Evolutionary conservation across 2,329 filamentous ascomycete species (phyloP).

Genomic region (Talaromyces rugulosus): DNA sequence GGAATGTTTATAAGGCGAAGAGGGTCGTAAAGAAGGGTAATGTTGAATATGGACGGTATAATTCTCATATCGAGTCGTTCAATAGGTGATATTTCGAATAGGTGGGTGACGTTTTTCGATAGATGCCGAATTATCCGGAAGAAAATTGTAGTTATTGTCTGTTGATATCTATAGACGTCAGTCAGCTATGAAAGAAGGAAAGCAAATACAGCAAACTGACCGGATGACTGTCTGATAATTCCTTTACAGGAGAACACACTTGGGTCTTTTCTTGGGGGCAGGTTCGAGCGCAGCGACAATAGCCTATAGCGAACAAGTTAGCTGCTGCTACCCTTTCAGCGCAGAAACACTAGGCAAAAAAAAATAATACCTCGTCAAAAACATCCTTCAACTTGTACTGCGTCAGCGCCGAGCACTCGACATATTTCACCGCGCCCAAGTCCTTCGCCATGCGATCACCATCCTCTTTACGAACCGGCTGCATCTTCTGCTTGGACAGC

Average conservation of each 20-base stretch:
- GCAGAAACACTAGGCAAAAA: neutral
- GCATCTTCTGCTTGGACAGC: slow-evolving; percentile 93
- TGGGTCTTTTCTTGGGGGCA: slow-evolving; percentile 72
- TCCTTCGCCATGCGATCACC: slow-evolving; percentile 97
- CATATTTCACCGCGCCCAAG: slow-evolving; percentile 95
- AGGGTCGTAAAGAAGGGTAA: neutral
- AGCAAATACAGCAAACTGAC: neutral
- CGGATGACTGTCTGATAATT: neutral
- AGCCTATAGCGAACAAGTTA: slow-evolving; percentile 57
- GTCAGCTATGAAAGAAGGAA: neutral
- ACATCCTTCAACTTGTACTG: slow-evolving; percentile 99
- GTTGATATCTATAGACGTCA: neutral
- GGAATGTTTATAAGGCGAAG: neutral
- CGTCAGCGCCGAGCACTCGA: slow-evolving; percentile 95
- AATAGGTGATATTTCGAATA: neutral
- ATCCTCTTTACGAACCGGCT: slow-evolving; percentile 84
- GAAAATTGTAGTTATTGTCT: neutral
- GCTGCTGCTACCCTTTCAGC: neutral
- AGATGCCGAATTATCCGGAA: neutral
- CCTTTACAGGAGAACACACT: slow-evolving; percentile 65
- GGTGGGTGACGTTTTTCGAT: too few relatives aligned
- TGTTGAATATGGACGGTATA: neutral
- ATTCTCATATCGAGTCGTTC: neutral
- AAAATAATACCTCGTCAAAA: slow-evolving; percentile 78
- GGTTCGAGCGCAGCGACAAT: slow-evolving; percentile 95